These are phyloP conservation scores for Eucalyptus albens DNA, from an alignment of 345 rosid species.

Conservation along the genomic window DNA sequence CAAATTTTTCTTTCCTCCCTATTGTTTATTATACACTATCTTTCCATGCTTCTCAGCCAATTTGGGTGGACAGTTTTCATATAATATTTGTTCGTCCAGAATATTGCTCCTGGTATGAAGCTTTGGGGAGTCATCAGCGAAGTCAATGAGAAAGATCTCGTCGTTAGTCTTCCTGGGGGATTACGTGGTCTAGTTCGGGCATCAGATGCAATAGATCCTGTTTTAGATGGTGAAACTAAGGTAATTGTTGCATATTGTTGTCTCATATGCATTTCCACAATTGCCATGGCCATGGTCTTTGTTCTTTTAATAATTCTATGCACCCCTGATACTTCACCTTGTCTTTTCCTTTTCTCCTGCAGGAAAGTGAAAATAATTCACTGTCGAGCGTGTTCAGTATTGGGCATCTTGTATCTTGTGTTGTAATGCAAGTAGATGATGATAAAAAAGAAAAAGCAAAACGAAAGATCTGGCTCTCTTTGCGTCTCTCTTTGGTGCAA, in stretches of 20 bases:
- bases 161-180: conserved; percentile 83
- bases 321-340: background rate
- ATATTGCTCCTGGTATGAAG: conserved; percentile 90
- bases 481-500: conserved; percentile 73
- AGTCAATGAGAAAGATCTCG: conserved; percentile 90
- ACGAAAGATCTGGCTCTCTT: conserved; percentile 81
- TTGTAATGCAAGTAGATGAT: conserved; percentile 70
- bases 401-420: conserved; percentile 90
- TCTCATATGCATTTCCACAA: background rate
- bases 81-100: conserved; percentile 26
- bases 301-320: background rate
- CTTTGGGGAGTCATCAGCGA: conserved; percentile 90
- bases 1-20: background rate
- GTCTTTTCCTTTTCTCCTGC: background rate
- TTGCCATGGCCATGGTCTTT: background rate
- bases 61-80: background rate
- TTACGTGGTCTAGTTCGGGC: conserved; percentile 89
- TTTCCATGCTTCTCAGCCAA: background rate
- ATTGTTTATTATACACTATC: background rate
- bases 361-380: conserved; percentile 43
- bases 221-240: conserved; percentile 39
- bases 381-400: conserved; percentile 39
- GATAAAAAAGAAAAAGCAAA: conserved; percentile 70
- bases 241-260: conserved; percentile 4
- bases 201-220: conserved; percentile 59